Conservation (phyloP, 2,329 filamentous ascomycete genomes). For the Cryoendolithus antarcticus region DNA sequence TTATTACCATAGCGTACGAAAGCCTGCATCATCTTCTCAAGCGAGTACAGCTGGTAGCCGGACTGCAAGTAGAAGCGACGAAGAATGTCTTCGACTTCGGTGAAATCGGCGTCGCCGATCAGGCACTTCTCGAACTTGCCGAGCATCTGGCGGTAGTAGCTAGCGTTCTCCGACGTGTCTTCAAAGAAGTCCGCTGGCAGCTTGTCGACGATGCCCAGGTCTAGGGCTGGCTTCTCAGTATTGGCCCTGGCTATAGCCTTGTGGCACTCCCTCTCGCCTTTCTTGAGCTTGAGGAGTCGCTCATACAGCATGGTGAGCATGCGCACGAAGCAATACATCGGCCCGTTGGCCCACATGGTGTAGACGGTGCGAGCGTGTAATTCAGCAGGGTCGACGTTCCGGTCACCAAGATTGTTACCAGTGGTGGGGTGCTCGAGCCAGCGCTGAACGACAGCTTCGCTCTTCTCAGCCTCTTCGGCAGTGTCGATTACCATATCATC, state of each 20-base stretch:
- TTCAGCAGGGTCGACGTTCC: slow-evolving; percentile 61
- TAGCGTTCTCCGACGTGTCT: slow-evolving; percentile 49
- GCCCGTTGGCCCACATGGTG: slow-evolving; percentile 84
- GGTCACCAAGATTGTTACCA: slow-evolving; percentile 45
- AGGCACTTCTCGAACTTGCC: slow-evolving; percentile 80
- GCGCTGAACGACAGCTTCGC: slow-evolving; percentile 51
- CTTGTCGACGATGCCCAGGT: slow-evolving; percentile 74
- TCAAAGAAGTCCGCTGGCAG: slow-evolving; percentile 62
- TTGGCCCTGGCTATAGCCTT: slow-evolving; percentile 63
- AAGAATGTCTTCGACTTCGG: slow-evolving; percentile 76
- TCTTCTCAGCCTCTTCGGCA: slow-evolving; percentile 15
- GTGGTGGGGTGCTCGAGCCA: slow-evolving; percentile 48
- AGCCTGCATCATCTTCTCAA: slow-evolving; percentile 75
- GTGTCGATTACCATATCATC: slow-evolving; percentile 52
- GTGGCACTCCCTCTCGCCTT: slow-evolving; percentile 59
- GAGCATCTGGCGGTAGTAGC: slow-evolving; percentile 76
- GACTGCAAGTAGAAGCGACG: slow-evolving; percentile 82
- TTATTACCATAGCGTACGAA: slow-evolving; percentile 68
- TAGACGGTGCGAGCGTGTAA: slow-evolving; percentile 70
- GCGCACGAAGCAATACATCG: slow-evolving; percentile 88
- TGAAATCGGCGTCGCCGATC: slow-evolving; percentile 67
- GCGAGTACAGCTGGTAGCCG: slow-evolving; percentile 87
- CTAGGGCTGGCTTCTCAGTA: slow-evolving; percentile 65
- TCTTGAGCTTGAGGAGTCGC: slow-evolving; percentile 72
- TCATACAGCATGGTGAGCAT: slow-evolving; percentile 86